Base-by-base conservation (phyloP, 2,329 filamentous ascomycete species). In the Plectosphaerella sp. region DNA sequence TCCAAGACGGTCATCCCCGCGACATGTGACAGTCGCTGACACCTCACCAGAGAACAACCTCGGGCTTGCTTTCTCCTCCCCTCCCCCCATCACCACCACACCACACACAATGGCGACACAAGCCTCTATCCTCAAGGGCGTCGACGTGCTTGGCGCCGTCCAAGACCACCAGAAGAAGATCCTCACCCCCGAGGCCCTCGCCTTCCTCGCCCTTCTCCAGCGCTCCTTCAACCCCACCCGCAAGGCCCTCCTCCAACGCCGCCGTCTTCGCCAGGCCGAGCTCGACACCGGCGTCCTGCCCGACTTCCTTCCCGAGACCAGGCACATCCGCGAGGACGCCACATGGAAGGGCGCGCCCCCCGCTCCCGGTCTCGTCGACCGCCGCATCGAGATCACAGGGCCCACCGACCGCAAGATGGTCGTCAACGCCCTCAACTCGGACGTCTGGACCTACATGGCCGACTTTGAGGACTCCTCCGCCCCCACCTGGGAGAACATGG, bases 381-480 rank as follows among this genome's bases (percentile, higher is more conserved):
- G 91, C 58, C 82, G 91, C 58, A 87, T 94, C 18, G 91, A 96
- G 75, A 96, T 96, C 64, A 96, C 91, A 4, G 91, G 91, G 6
- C 91, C 91, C 1, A 94, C 89, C 4, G 91, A 96, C 72, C 80
- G 91, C 59, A 96, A 96, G 79, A 96, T 96, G 91, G 89, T 96
- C 48, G 88, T 96, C 56, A 96, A 96, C 68, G 91, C 91, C 9
- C 67, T 96, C 67, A 96, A 96, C 72, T 86, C 90, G 41, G 82
- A 96, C 64, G 91, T 95, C 12, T 95, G 88, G 88, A 95, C 90
- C 50, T 96, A 96, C 66, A 96, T 96, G 91, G 91, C 91, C 37
- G 91, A 96, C 72, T 92, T 96, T 59, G 91, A 96, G 53, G 89
- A 96, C 69, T 93, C 91, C 10, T 91, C 79, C 63, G 89, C 90